A percentile compares a stretch with the other conserved stretches of the same genome.
Conservation (phyloP, 169 alveolate species). For the Babesia ovata region DNA sequence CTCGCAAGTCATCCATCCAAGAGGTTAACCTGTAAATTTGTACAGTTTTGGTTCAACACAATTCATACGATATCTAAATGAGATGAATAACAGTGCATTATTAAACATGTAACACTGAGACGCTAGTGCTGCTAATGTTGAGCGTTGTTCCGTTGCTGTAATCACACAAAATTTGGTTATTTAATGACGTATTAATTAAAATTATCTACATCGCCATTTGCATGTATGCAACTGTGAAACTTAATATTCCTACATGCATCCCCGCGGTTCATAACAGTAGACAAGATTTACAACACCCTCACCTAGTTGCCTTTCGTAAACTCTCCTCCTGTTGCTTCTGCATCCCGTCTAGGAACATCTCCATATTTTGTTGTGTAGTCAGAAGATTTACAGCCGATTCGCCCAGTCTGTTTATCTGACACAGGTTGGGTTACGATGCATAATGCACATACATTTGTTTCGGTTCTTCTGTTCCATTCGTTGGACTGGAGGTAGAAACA, state of each 20-base stretch:
- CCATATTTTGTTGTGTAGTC: slow-evolving; percentile 25
- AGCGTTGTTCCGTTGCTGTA: no score
- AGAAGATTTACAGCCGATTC: slow-evolving; percentile 50
- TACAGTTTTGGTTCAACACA: no score
- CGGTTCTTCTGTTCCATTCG: slow-evolving; percentile 80
- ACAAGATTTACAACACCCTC: neutral
- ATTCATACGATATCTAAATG: no score
- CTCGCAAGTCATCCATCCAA: slow-evolving; percentile 52
- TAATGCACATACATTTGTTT: slow-evolving; percentile 65
- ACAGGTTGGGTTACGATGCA: neutral
- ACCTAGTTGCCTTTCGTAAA: slow-evolving; percentile 51
- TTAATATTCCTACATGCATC: no score
- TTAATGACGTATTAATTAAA: no score
- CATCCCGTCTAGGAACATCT: slow-evolving; percentile 24
- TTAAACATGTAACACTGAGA: no score
- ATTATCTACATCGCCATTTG: no score
- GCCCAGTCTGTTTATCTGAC: slow-evolving; percentile 58
- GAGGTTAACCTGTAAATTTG: slow-evolving; percentile 15
- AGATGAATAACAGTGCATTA: no score
- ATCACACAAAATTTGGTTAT: no score
- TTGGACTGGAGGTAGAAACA: slow-evolving; percentile 79
- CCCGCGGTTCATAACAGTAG: neutral
- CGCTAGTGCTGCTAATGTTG: no score
- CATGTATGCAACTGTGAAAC: no score
- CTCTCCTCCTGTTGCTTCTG: slow-evolving; percentile 44